Conservation (phyloP, 306 rosid species). For the Cicer pinnatifidum region DNA sequence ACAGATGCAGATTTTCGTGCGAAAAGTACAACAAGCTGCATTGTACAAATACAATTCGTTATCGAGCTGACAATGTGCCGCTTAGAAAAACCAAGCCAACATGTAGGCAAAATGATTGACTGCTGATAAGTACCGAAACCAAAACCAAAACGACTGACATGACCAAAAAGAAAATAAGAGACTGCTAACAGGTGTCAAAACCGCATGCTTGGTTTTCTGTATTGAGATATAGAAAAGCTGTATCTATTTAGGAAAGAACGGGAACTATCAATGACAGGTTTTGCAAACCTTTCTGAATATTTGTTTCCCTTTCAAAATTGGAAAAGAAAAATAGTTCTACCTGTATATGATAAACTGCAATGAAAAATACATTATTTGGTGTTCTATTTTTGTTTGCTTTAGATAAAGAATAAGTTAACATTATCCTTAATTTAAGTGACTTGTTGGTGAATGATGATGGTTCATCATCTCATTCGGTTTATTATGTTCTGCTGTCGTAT, state of each 20-base stretch:
- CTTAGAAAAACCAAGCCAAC: slow-evolving; percentile 1
- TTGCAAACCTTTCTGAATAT: slow-evolving; percentile 16
- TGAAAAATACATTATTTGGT: not conserved
- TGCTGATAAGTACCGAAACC: not conserved
- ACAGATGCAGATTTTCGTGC: slow-evolving; percentile 15
- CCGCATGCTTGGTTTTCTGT: slow-evolving; percentile 22
- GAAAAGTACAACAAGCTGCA: not conserved
- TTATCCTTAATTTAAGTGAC: not conserved
- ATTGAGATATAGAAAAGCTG: not conserved
- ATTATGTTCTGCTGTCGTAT: not conserved
- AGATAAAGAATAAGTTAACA: not conserved
- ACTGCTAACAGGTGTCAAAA: slow-evolving; percentile 25
- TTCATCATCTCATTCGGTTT: not conserved
- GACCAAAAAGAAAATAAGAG: not conserved
- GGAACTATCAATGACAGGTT: slow-evolving; percentile 5
- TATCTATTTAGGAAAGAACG: not conserved
- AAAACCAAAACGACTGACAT: not conserved
- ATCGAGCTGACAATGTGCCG: slow-evolving; percentile 15
- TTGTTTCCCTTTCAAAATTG: slow-evolving; percentile 10
- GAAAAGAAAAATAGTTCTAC: not conserved
- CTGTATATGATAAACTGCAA: not conserved
- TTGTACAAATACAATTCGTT: slow-evolving; percentile 9
- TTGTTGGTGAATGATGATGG: not conserved
- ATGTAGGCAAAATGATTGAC: slow-evolving; percentile 18
- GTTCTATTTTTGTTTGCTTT: not conserved